Evolutionary conservation across 768 basidiomycete genomes (phyloP), one percentile per base, ranked within the genome.

Genomic region (button mushroom (Agaricus bisporus)): DNA sequence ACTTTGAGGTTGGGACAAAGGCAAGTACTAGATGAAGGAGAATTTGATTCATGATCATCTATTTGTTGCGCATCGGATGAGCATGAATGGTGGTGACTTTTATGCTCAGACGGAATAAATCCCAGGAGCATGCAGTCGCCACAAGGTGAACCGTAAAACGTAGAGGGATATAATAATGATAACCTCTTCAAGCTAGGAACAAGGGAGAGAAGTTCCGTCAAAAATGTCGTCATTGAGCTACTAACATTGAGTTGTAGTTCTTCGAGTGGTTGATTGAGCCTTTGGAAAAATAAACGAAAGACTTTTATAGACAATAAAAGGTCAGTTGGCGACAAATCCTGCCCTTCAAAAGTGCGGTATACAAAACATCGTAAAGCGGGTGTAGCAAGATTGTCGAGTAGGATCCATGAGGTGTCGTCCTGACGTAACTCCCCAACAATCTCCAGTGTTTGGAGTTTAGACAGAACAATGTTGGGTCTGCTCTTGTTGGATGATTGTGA

Each of bases 1-100:
- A 46, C 32, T 28, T 52, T 39, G 18, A 52, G 45, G 2, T 56
- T 46, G 12, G 45, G 49, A 32, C 52, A 54, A 36, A 48, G 6
- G 52, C 46, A 54, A 22, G 22, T 22, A 28, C 20, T n/a, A 14
- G 11, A 35, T 4, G 17, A 15, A 15, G 18, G 7, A 15, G 3
- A 12, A 3, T 12, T n/a, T 0, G 17, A 18, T 12, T 11, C 41
- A 35, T 20, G n/a, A 17, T 29, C 38, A 5, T 42, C 49, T 32
- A 11, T 7, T 7, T 32, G 32, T 32, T 32, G 8, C 20, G 4
- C 6, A 18, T 11, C 26, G 7, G n/a, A n/a, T 10, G 47, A 7
- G 11, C 32, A 32, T 6, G 32, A 32, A 3, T 32, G 35, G 10
- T 18, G 32, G 28, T 5, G 12, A 17, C 20, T 11, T 11, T 26